phyloP scores from a whole-genome alignment of 257 asterid genomes.

The Solanum chilense region DNA sequence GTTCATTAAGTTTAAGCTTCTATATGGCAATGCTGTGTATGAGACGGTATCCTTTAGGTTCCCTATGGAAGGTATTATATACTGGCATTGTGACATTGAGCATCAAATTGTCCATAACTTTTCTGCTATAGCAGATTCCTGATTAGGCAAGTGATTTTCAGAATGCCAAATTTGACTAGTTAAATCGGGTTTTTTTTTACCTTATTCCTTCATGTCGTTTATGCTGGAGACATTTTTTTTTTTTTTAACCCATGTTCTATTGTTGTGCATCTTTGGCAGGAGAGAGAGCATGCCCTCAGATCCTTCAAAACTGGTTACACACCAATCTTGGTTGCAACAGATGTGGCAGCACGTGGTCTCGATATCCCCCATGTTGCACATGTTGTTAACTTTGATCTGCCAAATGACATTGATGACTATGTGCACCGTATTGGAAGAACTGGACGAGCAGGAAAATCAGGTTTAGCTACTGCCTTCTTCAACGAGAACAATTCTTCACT shows the following conservation, averaged over 20 bases:
- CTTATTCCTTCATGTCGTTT: not conserved
- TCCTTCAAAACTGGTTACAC: conserved; percentile 82
- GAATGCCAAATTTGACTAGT: not conserved
- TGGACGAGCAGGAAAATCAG: conserved; percentile 89
- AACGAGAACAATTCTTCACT: conserved; percentile 66
- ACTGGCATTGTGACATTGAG: not conserved
- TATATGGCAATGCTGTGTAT: not conserved
- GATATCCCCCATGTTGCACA: conserved; percentile 96
- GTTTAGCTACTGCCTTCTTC: conserved; percentile 90
- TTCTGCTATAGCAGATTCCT: not conserved
- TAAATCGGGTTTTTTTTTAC: not conserved
- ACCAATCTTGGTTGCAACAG: conserved; percentile 89
- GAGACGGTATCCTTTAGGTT: too few species aligned
- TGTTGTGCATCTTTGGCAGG: conserved; percentile 36
- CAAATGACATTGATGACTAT: conserved; percentile 85
- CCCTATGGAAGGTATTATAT: not conserved
- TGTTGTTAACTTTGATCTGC: conserved; percentile 89
- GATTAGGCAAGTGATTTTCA: not conserved
- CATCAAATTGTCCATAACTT: not conserved
- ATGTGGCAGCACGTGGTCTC: conserved; percentile 97
- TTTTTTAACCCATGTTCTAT: not conserved
- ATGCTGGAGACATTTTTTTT: not conserved
- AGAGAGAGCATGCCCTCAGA: conserved; percentile 77
- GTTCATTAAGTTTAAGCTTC: not conserved
- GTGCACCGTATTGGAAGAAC: conserved; percentile 96